phyloP scores from a whole-genome alignment of 352 stramenopile genomes.

The Pythium angustatum region DNA sequence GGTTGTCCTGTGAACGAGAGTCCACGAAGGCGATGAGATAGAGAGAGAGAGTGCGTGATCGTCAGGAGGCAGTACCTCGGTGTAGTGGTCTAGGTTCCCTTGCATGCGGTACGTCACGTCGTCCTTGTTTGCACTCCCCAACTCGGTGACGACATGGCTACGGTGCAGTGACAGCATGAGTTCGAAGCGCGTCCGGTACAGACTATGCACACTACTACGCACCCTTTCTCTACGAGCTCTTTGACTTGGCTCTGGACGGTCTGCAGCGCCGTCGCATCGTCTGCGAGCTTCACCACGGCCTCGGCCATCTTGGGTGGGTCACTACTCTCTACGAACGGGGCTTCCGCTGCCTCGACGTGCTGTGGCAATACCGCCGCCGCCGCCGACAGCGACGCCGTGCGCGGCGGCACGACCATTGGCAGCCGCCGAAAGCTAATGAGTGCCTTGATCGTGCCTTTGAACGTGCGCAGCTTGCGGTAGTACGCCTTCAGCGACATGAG shows the following conservation, averaged over 20 bases:
- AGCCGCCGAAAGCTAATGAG: slow-evolving; percentile 57
- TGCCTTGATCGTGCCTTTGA: slow-evolving; percentile 67
- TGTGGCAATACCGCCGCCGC: background rate
- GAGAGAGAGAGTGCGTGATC: no score
- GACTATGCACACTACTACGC: background rate
- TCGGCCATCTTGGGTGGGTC: slow-evolving; percentile 23
- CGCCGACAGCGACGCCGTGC: background rate
- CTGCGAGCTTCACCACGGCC: slow-evolving; percentile 43
- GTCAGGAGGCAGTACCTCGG: slow-evolving; percentile 46
- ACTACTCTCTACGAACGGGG: no score
- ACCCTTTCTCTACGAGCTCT: slow-evolving; percentile 63
- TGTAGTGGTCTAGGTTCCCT: slow-evolving; percentile 77
- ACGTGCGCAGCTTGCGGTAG: slow-evolving; percentile 67
- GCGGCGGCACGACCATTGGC: slow-evolving; percentile 10
- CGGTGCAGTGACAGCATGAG: background rate
- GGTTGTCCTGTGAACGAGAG: slow-evolving; percentile 44
- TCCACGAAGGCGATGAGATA: no score
- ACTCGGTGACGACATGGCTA: slow-evolving; percentile 64
- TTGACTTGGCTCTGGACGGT: slow-evolving; percentile 59
- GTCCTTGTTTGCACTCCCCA: slow-evolving; percentile 22
- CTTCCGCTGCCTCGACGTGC: background rate
- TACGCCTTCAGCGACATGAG: slow-evolving; percentile 67
- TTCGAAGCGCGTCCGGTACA: background rate
- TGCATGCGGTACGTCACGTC: slow-evolving; percentile 65
- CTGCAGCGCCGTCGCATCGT: slow-evolving; percentile 37